Evolutionary conservation across 169 alveolate genomes (phyloP).

Genomic region (Plasmodium knowlesi): DNA sequence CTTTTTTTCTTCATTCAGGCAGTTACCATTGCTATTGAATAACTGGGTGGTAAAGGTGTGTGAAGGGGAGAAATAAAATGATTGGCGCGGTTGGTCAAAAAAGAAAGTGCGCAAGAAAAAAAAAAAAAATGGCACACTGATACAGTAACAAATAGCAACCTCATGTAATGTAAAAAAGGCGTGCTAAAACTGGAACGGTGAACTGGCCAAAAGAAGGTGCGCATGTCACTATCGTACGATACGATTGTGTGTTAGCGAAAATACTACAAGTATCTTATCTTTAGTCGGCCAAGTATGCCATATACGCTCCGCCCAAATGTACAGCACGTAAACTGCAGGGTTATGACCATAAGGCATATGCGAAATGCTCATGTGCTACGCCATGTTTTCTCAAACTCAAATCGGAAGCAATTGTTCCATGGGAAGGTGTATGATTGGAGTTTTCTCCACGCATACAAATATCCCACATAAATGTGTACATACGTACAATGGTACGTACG

Average conservation of each 20-base stretch:
- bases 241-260: neutral
- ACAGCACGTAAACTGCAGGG: neutral
- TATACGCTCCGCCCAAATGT: neutral
- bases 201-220: neutral
- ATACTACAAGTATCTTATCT: neutral
- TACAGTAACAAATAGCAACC: neutral
- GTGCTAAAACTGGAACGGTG: neutral
- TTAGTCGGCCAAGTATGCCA: neutral
- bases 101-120: neutral
- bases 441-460: neutral
- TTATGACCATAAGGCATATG: neutral
- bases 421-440: neutral
- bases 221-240: neutral
- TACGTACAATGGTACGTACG: neutral
- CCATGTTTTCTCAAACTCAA: neutral
- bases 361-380: neutral
- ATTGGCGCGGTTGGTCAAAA: neutral
- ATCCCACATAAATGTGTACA: neutral
- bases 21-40: constrained; percentile 22
- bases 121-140: neutral
- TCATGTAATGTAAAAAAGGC: neutral
- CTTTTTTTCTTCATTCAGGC: constrained; percentile 50
- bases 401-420: neutral
- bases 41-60: constrained; percentile 13
- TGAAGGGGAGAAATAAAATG: neutral